phyloP scores from a whole-genome alignment of 257 asterid species.

The Nicotiana attenuata region DNA sequence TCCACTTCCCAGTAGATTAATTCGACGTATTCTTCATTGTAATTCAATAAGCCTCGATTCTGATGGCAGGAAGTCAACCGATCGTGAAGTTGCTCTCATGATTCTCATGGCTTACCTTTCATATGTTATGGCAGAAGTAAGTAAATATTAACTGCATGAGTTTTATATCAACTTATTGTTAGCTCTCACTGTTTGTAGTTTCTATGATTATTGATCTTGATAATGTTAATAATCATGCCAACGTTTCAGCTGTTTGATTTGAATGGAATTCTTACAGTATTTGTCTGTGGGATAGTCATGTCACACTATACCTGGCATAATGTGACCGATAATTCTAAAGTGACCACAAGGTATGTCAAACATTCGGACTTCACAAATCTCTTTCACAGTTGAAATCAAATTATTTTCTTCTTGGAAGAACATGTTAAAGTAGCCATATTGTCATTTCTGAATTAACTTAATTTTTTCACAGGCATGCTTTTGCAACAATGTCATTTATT shows the following conservation, averaged over 20 bases:
- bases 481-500: conserved; percentile 57
- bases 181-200: no score
- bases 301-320: conserved; percentile 77
- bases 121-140: conserved; percentile 61
- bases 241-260: conserved; percentile 47
- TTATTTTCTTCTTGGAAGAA: neutral
- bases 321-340: conserved; percentile 53
- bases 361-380: neutral
- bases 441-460: neutral
- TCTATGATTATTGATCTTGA: neutral
- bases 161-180: no score
- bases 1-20: no score
- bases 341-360: conserved; percentile 53
- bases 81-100: conserved; percentile 69
- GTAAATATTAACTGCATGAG: neutral
- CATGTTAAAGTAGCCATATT: neutral
- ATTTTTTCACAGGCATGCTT: conserved; percentile 52
- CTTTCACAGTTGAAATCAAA: neutral
- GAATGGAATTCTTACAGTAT: conserved; percentile 77
- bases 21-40: neutral
- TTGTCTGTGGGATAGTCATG: conserved; percentile 81
- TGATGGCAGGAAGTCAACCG: conserved; percentile 59
- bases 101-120: conserved; percentile 84
- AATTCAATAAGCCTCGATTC: neutral
- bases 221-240: neutral